phyloP scores from a whole-genome alignment of 2,329 filamentous ascomycete genomes.

The Scedosporium aurantiacum region DNA sequence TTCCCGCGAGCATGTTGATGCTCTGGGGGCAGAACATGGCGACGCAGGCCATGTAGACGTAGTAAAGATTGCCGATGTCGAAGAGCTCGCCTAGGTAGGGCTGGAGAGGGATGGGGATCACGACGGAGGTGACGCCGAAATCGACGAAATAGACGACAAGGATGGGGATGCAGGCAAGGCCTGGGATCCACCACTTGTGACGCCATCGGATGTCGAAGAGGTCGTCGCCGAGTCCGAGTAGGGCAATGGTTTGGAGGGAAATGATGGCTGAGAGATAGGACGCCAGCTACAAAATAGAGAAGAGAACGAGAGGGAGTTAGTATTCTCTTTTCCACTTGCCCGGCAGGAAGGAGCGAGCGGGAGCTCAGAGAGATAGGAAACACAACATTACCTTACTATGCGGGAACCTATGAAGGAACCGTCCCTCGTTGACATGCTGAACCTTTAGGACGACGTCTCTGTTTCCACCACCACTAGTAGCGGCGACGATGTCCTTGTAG shows the following conservation, averaged over 20 bases:
- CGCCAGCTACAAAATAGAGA: slow-evolving; percentile 51
- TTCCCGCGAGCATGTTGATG: slow-evolving; percentile 99
- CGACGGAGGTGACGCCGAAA: slow-evolving; percentile 92
- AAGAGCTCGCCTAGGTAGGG: slow-evolving; percentile 76
- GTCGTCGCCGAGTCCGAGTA: slow-evolving; percentile 90
- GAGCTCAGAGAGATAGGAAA: not conserved
- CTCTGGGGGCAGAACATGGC: slow-evolving; percentile 97
- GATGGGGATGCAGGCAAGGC: slow-evolving; percentile 83
- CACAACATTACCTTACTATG: slow-evolving; percentile 64
- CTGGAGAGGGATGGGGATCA: slow-evolving; percentile 77
- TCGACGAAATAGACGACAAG: slow-evolving; percentile 97
- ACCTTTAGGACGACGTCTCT: slow-evolving; percentile 70
- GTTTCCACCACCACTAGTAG: slow-evolving; percentile 88
- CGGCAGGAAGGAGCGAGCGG: not conserved
- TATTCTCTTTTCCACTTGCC: not conserved
- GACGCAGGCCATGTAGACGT: slow-evolving; percentile 90
- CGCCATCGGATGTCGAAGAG: slow-evolving; percentile 97
- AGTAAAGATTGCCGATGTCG: slow-evolving; percentile 76
- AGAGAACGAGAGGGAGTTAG: not conserved
- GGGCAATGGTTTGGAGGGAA: slow-evolving; percentile 79
- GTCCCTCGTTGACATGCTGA: slow-evolving; percentile 66
- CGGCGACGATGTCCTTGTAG: slow-evolving; percentile 94
- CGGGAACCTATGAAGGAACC: slow-evolving; percentile 82
- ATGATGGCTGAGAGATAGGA: slow-evolving; percentile 92
- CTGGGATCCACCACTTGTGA: slow-evolving; percentile 97